Conservation (phyloP, 1,284 basidiomycete species). For the Chondrostereum purpureum region DNA sequence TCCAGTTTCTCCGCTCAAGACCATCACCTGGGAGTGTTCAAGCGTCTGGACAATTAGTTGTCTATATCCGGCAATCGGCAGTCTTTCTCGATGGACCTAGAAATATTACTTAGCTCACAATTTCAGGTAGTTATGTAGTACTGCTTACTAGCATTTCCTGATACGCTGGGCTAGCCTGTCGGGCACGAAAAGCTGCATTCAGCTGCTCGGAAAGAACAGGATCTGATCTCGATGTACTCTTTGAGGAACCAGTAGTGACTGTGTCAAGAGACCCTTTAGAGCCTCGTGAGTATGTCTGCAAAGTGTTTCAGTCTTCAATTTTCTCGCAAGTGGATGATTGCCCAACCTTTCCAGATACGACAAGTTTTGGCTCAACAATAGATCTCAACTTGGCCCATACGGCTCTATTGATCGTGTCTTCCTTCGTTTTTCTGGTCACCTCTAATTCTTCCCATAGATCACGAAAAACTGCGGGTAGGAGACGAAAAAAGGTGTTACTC, state of each 20-base stretch:
- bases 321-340: neutral
- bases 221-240: too few relatives aligned
- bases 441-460: constrained; percentile 95
- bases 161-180: constrained; percentile 62
- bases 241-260: too few relatives aligned
- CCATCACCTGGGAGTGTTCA: constrained; percentile 80
- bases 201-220: constrained; percentile 43
- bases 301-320: too few relatives aligned
- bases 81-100: constrained; percentile 61
- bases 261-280: too few relatives aligned
- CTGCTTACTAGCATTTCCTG: constrained; percentile 82
- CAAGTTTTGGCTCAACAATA: constrained; percentile 55
- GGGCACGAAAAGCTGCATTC: constrained; percentile 49
- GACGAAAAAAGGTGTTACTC: constrained; percentile 56
- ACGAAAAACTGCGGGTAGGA: constrained; percentile 78
- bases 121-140: constrained; percentile 1
- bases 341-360: constrained; percentile 40
- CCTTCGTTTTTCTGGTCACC: constrained; percentile 48
- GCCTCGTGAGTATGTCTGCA: too few relatives aligned
- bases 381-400: constrained; percentile 66
- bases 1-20: constrained; percentile 96
- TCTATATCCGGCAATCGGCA: constrained; percentile 89
- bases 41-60: constrained; percentile 70
- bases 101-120: constrained; percentile 13
- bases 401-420: constrained; percentile 61